A percentile compares a stretch with the other conserved stretches of the same genome.
These are phyloP conservation scores for Fonsecaea erecta DNA, from an alignment of 2,329 filamentous ascomycete genomes.

Conservation along the genomic window DNA sequence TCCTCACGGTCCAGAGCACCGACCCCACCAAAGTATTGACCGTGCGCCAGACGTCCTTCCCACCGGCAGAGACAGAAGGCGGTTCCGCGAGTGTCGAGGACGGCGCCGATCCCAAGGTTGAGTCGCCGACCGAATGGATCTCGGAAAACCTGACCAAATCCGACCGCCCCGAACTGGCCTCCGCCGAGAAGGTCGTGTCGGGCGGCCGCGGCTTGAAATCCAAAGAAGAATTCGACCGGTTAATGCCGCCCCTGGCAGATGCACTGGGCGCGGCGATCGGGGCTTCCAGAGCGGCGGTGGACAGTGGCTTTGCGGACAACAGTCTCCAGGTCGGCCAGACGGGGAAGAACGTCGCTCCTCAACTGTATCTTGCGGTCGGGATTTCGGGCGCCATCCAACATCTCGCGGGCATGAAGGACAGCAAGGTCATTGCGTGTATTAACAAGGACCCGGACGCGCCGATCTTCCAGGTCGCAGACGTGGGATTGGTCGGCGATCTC, in stretches of 20 bases:
- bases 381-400: slow-evolving; percentile 98
- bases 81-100: slow-evolving; percentile 78
- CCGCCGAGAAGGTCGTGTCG: slow-evolving; percentile 87
- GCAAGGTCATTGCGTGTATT: slow-evolving; percentile 98
- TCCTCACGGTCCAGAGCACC: slow-evolving; percentile 89
- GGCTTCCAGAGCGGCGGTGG: slow-evolving; percentile 90
- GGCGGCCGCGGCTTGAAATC: slow-evolving; percentile 95
- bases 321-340: slow-evolving; percentile 98
- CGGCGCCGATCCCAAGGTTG: slow-evolving; percentile 79
- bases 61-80: slow-evolving; percentile 69
- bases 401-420: slow-evolving; percentile 99
- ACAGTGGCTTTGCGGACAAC: slow-evolving; percentile 98
- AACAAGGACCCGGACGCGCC: slow-evolving; percentile 98
- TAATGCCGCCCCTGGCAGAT: slow-evolving; percentile 92
- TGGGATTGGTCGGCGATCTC: slow-evolving; percentile 91
- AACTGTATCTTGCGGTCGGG: slow-evolving; percentile 92
- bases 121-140: slow-evolving; percentile 80
- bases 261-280: slow-evolving; percentile 93
- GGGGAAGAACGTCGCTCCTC: slow-evolving; percentile 95
- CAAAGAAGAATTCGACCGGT: slow-evolving; percentile 92
- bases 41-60: slow-evolving; percentile 89
- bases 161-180: slow-evolving; percentile 89
- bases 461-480: slow-evolving; percentile 97
- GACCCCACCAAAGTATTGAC: slow-evolving; percentile 89
- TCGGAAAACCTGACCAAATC: slow-evolving; percentile 92